Percentiles rank a stretch among this genome's conserved stretches.
Conservation (phyloP, 371 early-diverging fungal species). For the Capillidium rhysosporum region DNA sequence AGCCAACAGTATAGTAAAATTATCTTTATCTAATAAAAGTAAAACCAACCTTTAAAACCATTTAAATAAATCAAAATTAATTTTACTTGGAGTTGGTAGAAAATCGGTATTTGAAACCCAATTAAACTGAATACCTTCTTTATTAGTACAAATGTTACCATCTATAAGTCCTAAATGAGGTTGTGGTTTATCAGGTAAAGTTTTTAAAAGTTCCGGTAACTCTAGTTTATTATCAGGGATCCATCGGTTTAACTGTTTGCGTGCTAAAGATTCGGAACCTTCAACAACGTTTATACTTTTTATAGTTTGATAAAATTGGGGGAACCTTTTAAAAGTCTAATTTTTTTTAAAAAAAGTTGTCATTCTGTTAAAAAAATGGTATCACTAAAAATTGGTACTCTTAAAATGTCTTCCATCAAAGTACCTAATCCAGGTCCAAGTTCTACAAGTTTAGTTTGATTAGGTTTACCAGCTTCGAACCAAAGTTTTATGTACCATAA, state of each 20-base stretch:
- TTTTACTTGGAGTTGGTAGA: too few species aligned
- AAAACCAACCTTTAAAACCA: not conserved
- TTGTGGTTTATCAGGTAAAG: not conserved
- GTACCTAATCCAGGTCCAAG: constrained; percentile 92
- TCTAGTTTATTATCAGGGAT: not conserved
- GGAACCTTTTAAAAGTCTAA: constrained; percentile 31
- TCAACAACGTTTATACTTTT: constrained; percentile 49
- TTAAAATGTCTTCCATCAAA: constrained; percentile 76
- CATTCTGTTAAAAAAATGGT: too few species aligned
- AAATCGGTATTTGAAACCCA: not conserved
- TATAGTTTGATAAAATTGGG: constrained; percentile 25
- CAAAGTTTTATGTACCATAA: constrained; percentile 64
- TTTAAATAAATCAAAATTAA: too few species aligned
- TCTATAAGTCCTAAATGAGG: not conserved
- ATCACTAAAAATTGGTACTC: constrained; percentile 22
- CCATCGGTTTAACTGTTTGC: not conserved
- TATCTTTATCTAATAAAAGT: not conserved
- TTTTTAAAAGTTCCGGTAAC: not conserved
- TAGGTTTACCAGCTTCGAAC: constrained; percentile 34
- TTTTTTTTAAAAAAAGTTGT: not conserved
- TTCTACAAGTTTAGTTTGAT: constrained; percentile 52
- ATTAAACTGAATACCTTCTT: not conserved
- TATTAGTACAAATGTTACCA: not conserved
- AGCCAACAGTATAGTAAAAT: constrained; percentile 35
- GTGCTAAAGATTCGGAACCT: constrained; percentile 23